Conservation (phyloP, 208 protist genomes). For the Crithidia sp. region DNA sequence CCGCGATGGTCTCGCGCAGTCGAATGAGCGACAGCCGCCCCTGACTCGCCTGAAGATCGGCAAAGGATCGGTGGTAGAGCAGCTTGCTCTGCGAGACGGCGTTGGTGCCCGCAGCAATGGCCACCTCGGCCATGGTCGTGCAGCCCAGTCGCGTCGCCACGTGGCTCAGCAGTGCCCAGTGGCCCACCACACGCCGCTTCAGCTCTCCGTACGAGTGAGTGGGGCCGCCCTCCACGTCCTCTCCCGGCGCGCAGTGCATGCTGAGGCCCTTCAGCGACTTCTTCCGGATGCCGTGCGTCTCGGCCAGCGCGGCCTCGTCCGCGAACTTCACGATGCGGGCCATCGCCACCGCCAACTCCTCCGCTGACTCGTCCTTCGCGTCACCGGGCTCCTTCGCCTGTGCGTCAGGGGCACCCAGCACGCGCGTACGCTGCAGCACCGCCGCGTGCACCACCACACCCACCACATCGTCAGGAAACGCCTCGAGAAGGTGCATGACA, state of each 20-base stretch:
- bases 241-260: constrained; percentile 52
- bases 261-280: constrained; percentile 46
- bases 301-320: constrained; percentile 24
- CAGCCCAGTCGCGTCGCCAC: constrained; percentile 46
- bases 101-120: constrained; percentile 50
- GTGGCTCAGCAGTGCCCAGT: constrained; percentile 72
- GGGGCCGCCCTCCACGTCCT: constrained; percentile 36
- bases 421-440: constrained; percentile 23
- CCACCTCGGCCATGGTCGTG: constrained; percentile 51
- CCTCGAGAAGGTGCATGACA: constrained; percentile 38
- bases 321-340: constrained; percentile 37
- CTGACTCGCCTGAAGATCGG: constrained; percentile 58
- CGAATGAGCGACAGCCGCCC: constrained; percentile 35
- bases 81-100: constrained; percentile 30
- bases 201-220: constrained; percentile 33
- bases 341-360: constrained; percentile 51
- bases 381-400: constrained; percentile 10
- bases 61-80: constrained; percentile 42
- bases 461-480: constrained; percentile 51
- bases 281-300: constrained; percentile 29
- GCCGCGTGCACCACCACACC: constrained; percentile 44
- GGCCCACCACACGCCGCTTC: constrained; percentile 45
- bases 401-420: constrained; percentile 15
- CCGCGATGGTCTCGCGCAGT: constrained; percentile 11
- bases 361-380: constrained; percentile 15